These are phyloP conservation scores for Fragosphaeria purpurea DNA, from an alignment of 2,329 filamentous ascomycete species.

Conservation along the genomic window DNA sequence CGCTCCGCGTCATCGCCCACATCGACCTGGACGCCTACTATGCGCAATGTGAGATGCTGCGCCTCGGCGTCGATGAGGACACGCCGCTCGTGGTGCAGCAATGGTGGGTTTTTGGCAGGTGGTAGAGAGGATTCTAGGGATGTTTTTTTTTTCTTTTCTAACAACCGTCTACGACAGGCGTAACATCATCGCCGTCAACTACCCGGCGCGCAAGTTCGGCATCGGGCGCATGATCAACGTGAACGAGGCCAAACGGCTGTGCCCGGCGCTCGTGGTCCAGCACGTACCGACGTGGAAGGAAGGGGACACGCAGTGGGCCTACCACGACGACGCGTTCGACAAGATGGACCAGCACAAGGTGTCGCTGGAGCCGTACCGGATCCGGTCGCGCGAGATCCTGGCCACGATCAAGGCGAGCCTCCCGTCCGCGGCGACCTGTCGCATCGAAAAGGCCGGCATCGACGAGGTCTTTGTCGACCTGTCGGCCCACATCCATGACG, in stretches of 20 bases:
- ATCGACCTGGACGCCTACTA: constrained; percentile 98
- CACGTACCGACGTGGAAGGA: constrained; percentile 95
- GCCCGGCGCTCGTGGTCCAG: constrained; percentile 73
- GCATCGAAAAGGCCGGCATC: constrained; percentile 84
- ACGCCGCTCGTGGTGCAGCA: constrained; percentile 87
- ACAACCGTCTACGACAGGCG: constrained; percentile 42
- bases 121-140: too few species aligned
- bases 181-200: constrained; percentile 92
- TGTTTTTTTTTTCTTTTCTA: background rate
- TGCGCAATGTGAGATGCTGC: constrained; percentile 88
- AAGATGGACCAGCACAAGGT: constrained; percentile 87
- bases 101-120: constrained; percentile 43
- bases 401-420: constrained; percentile 65
- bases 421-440: constrained; percentile 41
- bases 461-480: constrained; percentile 95
- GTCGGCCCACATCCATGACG: constrained; percentile 69
- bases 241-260: constrained; percentile 74
- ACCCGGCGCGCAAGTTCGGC: constrained; percentile 72
- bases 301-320: constrained; percentile 85
- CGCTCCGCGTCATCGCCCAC: constrained; percentile 79
- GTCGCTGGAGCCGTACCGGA: constrained; percentile 81
- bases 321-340: constrained; percentile 68
- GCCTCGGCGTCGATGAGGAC: constrained; percentile 63
- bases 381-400: constrained; percentile 75
- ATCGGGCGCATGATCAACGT: constrained; percentile 71